Percentiles rank a stretch among this genome's conserved stretches.
phyloP scores from a whole-genome alignment of 768 basidiomycete species.

The Suillus bovinus region DNA sequence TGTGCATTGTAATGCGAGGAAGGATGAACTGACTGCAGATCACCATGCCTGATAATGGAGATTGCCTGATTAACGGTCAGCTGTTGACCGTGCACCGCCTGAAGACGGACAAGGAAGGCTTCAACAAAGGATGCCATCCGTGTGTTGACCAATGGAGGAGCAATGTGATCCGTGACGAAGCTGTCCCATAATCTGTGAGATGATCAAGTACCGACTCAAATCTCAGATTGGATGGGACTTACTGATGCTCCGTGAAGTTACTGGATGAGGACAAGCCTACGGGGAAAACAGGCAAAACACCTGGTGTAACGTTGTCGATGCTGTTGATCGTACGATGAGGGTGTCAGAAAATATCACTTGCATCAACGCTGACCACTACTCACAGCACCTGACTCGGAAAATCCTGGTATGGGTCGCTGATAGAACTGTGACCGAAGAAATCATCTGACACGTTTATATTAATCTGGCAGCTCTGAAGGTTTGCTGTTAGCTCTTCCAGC shows the following conservation, averaged over 20 bases:
- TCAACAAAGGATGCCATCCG: conserved; percentile 1
- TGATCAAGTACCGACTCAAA: not conserved
- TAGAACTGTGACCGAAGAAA: not conserved
- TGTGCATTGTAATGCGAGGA: not conserved
- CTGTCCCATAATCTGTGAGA: not conserved
- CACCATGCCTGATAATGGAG: not conserved
- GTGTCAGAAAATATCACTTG: not conserved
- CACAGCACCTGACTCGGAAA: not conserved
- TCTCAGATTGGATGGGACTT: not conserved
- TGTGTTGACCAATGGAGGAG: not conserved
- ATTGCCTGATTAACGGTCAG: conserved; percentile 2
- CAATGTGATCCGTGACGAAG: not conserved
- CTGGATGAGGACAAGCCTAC: not conserved
- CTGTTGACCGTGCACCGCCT: not conserved
- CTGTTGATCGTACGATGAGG: not conserved
- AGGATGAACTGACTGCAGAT: not conserved
- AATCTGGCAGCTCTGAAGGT: not conserved
- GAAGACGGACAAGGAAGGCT: not conserved
- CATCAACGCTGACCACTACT: not conserved
- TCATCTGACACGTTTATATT: not conserved
- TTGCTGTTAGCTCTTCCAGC: not conserved
- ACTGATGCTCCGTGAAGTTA: not conserved
- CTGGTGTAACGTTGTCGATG: not conserved
- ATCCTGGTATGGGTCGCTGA: not conserved
- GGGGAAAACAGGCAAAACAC: not conserved